Percentiles rank a stretch among this genome's conserved stretches.
These are phyloP conservation scores for Volvox africanus DNA, from an alignment of 139 green algal genomes.

Conservation along the genomic window DNA sequence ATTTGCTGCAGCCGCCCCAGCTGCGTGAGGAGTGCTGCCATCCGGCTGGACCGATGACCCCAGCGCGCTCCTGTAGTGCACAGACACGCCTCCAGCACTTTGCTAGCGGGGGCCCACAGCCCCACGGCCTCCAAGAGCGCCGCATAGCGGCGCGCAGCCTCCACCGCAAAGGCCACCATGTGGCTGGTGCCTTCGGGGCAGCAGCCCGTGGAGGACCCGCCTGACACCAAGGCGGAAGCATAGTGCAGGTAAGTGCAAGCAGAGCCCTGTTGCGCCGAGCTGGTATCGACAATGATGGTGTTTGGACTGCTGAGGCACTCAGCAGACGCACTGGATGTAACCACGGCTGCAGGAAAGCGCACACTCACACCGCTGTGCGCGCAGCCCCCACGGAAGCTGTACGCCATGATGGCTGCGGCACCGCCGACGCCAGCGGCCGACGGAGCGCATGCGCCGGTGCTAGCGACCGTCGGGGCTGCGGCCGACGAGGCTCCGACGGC, in stretches of 20 bases:
- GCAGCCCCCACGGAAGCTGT: neutral
- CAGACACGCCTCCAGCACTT: neutral
- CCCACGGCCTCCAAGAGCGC: conserved; percentile 33
- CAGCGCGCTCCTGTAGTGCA: neutral
- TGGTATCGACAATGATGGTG: neutral
- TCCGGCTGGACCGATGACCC: neutral
- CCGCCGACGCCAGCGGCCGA: too few species aligned
- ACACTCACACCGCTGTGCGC: neutral
- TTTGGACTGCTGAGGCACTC: neutral
- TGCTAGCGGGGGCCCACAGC: neutral
- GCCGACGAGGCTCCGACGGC: neutral
- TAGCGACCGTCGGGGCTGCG: neutral
- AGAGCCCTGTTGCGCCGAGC: too few species aligned
- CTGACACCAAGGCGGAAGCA: neutral
- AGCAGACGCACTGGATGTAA: neutral
- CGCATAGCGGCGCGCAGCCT: conserved; percentile 21
- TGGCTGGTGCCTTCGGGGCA: neutral
- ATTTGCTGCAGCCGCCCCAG: conserved; percentile 21
- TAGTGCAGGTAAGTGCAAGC: neutral
- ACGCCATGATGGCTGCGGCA: neutral
- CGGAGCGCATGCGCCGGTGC: neutral
- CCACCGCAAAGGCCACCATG: conserved; percentile 4
- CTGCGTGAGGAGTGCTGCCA: neutral
- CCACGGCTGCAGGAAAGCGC: neutral
- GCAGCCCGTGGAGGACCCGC: neutral